Conservation (phyloP, 768 basidiomycete species). For the Collybia sordida region DNA sequence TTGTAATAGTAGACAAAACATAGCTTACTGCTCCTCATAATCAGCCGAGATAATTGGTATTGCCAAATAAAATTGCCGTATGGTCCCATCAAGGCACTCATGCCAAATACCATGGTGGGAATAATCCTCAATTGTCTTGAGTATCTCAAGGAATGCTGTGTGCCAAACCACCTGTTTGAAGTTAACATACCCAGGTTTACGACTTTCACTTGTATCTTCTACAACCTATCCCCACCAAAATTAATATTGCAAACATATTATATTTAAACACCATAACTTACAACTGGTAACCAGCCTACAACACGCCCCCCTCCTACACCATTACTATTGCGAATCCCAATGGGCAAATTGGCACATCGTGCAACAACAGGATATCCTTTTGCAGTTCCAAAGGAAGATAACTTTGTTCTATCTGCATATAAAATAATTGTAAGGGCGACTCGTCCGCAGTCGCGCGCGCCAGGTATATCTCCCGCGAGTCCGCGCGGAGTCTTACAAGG, state of each 20-base stretch:
- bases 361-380: constrained; percentile 36
- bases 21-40: constrained; percentile 17
- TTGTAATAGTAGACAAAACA: not conserved
- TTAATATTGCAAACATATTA: not conserved
- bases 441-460: too few relatives aligned
- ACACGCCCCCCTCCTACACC: constrained; percentile 29
- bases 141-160: constrained; percentile 24
- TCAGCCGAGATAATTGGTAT: constrained; percentile 13
- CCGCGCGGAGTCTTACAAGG: too few relatives aligned
- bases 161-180: constrained; percentile 39
- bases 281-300: constrained; percentile 35
- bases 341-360: constrained; percentile 27
- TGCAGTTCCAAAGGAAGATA: constrained; percentile 32
- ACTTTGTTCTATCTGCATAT: constrained; percentile 37
- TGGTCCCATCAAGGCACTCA: constrained; percentile 16
- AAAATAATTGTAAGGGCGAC: too few relatives aligned
- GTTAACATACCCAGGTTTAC: constrained; percentile 26
- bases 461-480: too few relatives aligned
- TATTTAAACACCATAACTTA: constrained; percentile 10
- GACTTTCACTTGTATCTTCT: constrained; percentile 23
- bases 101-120: constrained; percentile 17
- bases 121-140: constrained; percentile 19
- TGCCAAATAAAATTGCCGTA: constrained; percentile 3
- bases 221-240: too few relatives aligned
- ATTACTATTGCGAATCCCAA: constrained; percentile 27